Base-by-base conservation (phyloP, 371 early-diverging fungal species). In the Syncephalastrum racemosum region DNA sequence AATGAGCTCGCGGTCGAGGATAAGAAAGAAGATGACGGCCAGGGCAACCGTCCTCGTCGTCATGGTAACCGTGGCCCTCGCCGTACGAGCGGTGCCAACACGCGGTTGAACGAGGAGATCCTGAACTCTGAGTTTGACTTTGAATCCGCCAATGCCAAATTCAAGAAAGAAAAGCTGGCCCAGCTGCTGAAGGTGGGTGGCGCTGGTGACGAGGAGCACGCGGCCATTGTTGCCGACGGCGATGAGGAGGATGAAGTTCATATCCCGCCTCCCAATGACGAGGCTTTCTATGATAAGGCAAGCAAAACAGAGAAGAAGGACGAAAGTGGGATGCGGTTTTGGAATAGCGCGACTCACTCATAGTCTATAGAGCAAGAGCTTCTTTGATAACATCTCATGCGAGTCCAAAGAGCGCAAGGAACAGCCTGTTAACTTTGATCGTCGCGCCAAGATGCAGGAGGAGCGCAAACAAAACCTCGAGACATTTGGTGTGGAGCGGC, bases 331-430 rank as follows among this genome's bases (percentile, higher is more conserved):
- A n/a, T 22, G 18, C 3, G 40, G 5, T 16, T 19, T 12, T 27
- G 22, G 41, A 22, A 40, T n/a, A 22, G 24, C 10, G 16, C 19
- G 12, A 18, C 8, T 25, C 1, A 44, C 42, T 53, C 24, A n/a
- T 44, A 19, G 15, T 16, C 12, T 3, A 20, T 64, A 89, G 63
- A 81, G 70, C 18, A 84, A 85, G 52, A 91, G 92, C 25, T 97
- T 96, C 81, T 98, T 98, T 81, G 98, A 98, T 66, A 89, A 97
- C 69, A 98, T 98, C 63, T 97, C 97, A 20, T 95, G 96, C 67
- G 97, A 97, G 68, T 84, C 90, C 27, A 94, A 92, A 70, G 97
- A 96, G 63, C 86, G 94, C 65, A 78, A 58, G 50, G 86, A 82
- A 46, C 54, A 39, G 43, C 50, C 49, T 40, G 44, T 56, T 64